These are phyloP conservation scores for Protomyces macrosporus DNA, from an alignment of 1,139 yeast species.

Conservation along the genomic window DNA sequence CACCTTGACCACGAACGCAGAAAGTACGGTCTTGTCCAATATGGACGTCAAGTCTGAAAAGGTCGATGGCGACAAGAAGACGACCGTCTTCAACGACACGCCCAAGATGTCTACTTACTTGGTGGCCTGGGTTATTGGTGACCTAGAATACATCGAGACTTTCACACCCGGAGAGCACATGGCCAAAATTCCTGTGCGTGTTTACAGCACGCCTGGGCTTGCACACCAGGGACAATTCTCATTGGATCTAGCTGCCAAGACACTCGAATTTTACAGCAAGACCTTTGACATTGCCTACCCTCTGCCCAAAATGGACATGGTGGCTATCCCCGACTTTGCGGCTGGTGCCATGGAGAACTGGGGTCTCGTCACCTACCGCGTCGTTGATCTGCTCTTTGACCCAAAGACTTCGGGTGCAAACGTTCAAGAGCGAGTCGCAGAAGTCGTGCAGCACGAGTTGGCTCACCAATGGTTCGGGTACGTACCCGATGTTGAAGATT, in stretches of 20 bases:
- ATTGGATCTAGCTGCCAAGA: conserved; percentile 67
- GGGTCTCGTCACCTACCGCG: conserved; percentile 80
- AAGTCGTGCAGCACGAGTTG: conserved; percentile 82
- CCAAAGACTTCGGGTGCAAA: conserved; percentile 60
- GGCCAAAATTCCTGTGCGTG: conserved; percentile 65
- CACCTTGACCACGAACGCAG: conserved; percentile 51
- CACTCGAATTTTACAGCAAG: conserved; percentile 65
- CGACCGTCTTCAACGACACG: conserved; percentile 54
- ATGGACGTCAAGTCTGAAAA: conserved; percentile 40
- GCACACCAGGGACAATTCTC: conserved; percentile 63
- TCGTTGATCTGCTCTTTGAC: conserved; percentile 66
- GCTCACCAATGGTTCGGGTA: conserved; percentile 91
- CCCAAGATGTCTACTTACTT: conserved; percentile 73
- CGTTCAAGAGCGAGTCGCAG: conserved; percentile 73
- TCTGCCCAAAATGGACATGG: conserved; percentile 74
- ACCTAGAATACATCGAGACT: conserved; percentile 65
- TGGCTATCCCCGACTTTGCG: conserved; percentile 75
- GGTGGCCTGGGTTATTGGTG: conserved; percentile 79
- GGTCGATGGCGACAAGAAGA: conserved; percentile 50
- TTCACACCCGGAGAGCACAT: conserved; percentile 44
- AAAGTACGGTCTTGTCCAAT: conserved; percentile 66
- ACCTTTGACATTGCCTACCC: conserved; percentile 71
- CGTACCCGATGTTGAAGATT: no score
- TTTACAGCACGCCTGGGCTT: conserved; percentile 72
- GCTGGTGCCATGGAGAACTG: conserved; percentile 94